A percentile compares a stretch with the other conserved stretches of the same genome.
Evolutionary conservation across 2,329 filamentous ascomycete genomes (phyloP).

Genomic region (Tolypocladium ophioglossoides): DNA sequence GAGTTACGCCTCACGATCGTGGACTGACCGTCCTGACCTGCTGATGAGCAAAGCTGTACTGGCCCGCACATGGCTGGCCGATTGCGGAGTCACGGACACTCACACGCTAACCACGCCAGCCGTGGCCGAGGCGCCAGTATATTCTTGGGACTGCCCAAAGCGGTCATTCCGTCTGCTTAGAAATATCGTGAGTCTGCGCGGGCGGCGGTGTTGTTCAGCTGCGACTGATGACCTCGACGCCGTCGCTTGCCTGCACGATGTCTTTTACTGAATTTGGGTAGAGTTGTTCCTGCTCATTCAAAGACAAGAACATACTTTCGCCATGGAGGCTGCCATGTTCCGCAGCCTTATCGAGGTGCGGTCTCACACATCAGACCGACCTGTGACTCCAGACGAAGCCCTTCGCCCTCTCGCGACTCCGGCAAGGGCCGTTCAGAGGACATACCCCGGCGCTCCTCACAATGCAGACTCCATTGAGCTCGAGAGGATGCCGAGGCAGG

Average conservation of each 20-base stretch:
- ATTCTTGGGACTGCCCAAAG: neutral
- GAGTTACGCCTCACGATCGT: too few species aligned
- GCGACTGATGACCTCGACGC: neutral
- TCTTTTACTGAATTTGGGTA: neutral
- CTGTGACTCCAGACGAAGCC: conserved; percentile 8
- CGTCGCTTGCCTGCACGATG: too few species aligned
- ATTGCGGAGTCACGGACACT: too few species aligned
- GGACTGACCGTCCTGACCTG: too few species aligned
- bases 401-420: conserved; percentile 17
- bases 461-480: conserved; percentile 18
- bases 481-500: conserved; percentile 8
- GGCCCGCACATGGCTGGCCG: too few species aligned
- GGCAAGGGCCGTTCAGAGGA: conserved; percentile 25
- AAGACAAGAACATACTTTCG: neutral
- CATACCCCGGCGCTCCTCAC: conserved; percentile 26
- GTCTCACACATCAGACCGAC: conserved; percentile 9
- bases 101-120: too few species aligned
- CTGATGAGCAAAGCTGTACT: too few species aligned
- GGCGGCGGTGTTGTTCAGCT: neutral
- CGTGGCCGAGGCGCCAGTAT: neutral
- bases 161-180: neutral
- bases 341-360: conserved; percentile 21
- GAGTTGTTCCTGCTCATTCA: neutral
- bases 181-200: neutral
- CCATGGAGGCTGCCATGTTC: conserved; percentile 24